Percentiles rank a stretch among this genome's conserved stretches.
phyloP scores from a whole-genome alignment of 164 flowering plant genomes.

The Berberis vulgaris region DNA sequence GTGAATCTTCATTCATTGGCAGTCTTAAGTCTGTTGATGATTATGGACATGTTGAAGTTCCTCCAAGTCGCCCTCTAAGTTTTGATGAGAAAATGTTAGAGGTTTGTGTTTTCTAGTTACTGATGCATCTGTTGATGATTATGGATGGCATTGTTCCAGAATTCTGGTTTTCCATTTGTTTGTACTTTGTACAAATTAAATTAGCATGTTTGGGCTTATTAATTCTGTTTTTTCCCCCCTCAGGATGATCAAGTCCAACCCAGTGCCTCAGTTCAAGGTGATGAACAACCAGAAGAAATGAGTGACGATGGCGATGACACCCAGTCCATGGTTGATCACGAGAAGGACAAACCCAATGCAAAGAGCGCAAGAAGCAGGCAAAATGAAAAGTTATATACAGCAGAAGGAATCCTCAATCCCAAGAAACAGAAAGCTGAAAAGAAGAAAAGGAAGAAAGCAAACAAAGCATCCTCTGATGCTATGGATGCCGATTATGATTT shows the following conservation, averaged over 20 bases:
- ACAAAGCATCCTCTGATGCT: slow-evolving; percentile 23
- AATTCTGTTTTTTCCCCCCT: not conserved
- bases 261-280: slow-evolving; percentile 21
- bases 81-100: slow-evolving; percentile 68
- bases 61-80: slow-evolving; percentile 55
- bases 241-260: not conserved
- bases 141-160: too few species aligned
- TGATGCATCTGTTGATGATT: not conserved
- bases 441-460: slow-evolving; percentile 62
- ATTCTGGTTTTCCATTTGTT: not conserved
- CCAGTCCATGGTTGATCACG: slow-evolving; percentile 41
- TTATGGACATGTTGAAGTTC: slow-evolving; percentile 66
- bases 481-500: slow-evolving; percentile 77
- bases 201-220: not conserved
- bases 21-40: slow-evolving; percentile 69
- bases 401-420: slow-evolving; percentile 75
- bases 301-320: slow-evolving; percentile 29
- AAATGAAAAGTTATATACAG: slow-evolving; percentile 67
- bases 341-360: slow-evolving; percentile 23
- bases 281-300: slow-evolving; percentile 15
- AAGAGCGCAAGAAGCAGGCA: slow-evolving; percentile 35
- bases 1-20: slow-evolving; percentile 84
- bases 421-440: slow-evolving; percentile 57
- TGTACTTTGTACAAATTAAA: not conserved
- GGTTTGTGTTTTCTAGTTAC: slow-evolving; percentile 31